A percentile compares a stretch with the other conserved stretches of the same genome.
These are phyloP conservation scores for Chaetoscypha palmicola DNA, from an alignment of 2,329 filamentous ascomycete species.

Conservation along the genomic window DNA sequence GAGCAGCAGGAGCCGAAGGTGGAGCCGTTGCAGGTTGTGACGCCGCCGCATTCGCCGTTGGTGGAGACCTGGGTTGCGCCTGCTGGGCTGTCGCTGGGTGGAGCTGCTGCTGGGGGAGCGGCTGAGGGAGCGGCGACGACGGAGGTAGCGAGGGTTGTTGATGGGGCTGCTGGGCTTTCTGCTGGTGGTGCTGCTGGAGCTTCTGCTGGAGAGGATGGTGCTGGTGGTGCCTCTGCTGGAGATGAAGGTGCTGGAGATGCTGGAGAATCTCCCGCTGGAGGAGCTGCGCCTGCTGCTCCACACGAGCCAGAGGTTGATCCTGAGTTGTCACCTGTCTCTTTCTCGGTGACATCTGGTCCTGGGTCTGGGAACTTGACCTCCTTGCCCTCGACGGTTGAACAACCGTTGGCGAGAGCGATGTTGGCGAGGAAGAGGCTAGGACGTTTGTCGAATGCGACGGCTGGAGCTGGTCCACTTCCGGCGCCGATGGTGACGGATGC, in stretches of 20 bases:
- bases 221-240: constrained; percentile 1
- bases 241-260: constrained; percentile 4
- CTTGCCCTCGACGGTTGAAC: constrained; percentile 39
- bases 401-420: constrained; percentile 37
- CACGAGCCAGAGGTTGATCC: constrained; percentile 22
- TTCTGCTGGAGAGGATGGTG: not conserved
- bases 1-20: not conserved
- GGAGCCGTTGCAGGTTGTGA: not conserved
- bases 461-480: constrained; percentile 15
- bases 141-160: too few species aligned
- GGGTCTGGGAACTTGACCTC: constrained; percentile 50
- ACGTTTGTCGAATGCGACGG: constrained; percentile 37
- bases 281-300: not conserved
- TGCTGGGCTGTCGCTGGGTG: too few species aligned
- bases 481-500: constrained; percentile 45
- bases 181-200: not conserved
- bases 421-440: constrained; percentile 55
- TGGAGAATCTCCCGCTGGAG: constrained; percentile 13
- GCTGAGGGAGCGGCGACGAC: too few species aligned
- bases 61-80: not conserved
- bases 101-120: too few species aligned
- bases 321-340: constrained; percentile 6
- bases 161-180: not conserved
- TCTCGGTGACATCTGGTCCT: constrained; percentile 33
- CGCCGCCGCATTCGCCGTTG: not conserved